Percentiles rank a stretch among this genome's conserved stretches.
These are phyloP conservation scores for Alternaria triticimaculans DNA, from an alignment of 2,329 filamentous ascomycete genomes.

Conservation along the genomic window DNA sequence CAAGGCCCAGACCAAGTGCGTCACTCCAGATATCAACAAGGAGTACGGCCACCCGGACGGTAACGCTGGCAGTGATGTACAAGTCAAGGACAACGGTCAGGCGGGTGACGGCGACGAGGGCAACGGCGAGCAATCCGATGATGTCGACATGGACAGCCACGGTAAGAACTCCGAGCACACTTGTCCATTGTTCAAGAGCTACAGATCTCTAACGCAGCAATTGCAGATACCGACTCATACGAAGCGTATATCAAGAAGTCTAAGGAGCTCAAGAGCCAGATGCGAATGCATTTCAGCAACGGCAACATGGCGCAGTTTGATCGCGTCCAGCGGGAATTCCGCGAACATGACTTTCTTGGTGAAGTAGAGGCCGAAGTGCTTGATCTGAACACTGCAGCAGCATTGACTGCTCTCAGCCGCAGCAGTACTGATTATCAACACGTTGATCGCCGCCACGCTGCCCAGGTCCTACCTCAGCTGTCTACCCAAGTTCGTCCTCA, in stretches of 20 bases:
- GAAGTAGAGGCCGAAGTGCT: not conserved
- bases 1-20: not conserved
- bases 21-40: not conserved
- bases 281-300: not conserved
- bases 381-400: not conserved
- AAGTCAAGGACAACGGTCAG: not conserved
- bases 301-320: not conserved
- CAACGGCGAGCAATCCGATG: not conserved
- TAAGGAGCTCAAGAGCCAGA: not conserved
- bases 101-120: not conserved
- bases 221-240: not conserved
- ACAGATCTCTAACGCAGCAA: not conserved
- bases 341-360: not conserved
- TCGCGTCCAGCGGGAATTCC: not conserved
- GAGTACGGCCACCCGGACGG: not conserved
- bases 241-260: not conserved
- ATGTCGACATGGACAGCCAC: not conserved
- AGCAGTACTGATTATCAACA: not conserved
- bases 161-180: not conserved
- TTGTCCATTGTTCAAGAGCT: not conserved
- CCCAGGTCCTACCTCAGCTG: not conserved
- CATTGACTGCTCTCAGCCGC: not conserved
- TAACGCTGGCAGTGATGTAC: not conserved
- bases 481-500: not conserved
- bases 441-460: not conserved